Evolutionary conservation across 306 rosid species (phyloP).

Genomic region (Trifolium pratense): DNA sequence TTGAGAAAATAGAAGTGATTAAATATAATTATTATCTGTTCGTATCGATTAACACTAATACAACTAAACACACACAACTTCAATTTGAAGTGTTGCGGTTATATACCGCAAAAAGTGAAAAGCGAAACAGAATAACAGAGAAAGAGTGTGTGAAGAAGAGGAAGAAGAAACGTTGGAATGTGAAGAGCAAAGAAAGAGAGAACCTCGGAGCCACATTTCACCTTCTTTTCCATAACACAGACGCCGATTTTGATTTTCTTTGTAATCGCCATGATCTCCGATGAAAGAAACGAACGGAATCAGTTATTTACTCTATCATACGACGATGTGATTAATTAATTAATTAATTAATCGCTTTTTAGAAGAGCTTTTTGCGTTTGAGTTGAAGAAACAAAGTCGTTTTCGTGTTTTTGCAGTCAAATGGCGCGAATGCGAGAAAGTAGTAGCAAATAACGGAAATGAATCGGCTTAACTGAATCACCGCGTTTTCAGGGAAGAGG

Average conservation of each 20-base stretch:
- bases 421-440: constrained; percentile 41
- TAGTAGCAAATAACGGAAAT: neutral
- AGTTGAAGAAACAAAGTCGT: neutral
- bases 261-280: constrained; percentile 33
- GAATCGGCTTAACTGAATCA: constrained; percentile 35
- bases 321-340: too few relatives aligned
- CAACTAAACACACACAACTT: too few relatives aligned
- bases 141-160: too few relatives aligned
- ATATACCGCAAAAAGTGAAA: neutral
- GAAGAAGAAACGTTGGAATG: neutral
- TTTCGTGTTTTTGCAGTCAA: neutral
- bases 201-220: constrained; percentile 89
- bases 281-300: too few relatives aligned
- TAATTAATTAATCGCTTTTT: constrained; percentile 12
- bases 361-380: constrained; percentile 7
- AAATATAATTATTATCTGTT: too few relatives aligned
- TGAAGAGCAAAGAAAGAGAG: constrained; percentile 32
- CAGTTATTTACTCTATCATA: too few relatives aligned
- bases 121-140: neutral
- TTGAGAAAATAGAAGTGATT: neutral
- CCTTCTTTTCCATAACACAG: constrained; percentile 99
- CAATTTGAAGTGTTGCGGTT: neutral
- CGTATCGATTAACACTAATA: too few relatives aligned
- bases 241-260: constrained; percentile 76
- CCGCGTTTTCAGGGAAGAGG: constrained; percentile 27